These are phyloP conservation scores for Ensete glaucum DNA, from an alignment of 176 grass and related monocot species.

Conservation along the genomic window DNA sequence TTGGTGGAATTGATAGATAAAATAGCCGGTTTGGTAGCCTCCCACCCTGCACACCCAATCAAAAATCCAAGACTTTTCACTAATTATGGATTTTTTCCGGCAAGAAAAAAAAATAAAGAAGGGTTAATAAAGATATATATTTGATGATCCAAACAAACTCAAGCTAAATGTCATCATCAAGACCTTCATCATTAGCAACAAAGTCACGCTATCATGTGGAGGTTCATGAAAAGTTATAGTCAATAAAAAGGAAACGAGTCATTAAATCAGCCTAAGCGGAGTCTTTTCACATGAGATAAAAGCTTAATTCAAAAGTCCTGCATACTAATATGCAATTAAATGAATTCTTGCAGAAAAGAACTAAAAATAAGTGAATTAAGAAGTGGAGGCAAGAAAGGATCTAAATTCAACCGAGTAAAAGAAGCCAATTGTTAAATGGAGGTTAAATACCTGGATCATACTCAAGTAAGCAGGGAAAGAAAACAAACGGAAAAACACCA, in stretches of 20 bases:
- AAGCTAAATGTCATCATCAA: background rate
- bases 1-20: slow-evolving; percentile 97
- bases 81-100: background rate
- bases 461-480: background rate
- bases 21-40: slow-evolving; percentile 80
- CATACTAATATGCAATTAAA: background rate
- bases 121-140: background rate
- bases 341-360: background rate
- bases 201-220: background rate
- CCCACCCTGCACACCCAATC: slow-evolving; percentile 39
- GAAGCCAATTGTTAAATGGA: background rate
- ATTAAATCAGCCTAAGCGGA: background rate
- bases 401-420: background rate
- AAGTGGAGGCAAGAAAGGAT: background rate
- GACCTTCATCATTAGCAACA: background rate
- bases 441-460: background rate
- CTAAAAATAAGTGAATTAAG: background rate
- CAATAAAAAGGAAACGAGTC: background rate
- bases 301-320: background rate
- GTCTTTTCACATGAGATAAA: too few species aligned
- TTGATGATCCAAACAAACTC: background rate
- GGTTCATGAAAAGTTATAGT: too few species aligned
- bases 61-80: background rate
- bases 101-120: background rate
- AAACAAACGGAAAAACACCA: background rate